A percentile compares a stretch with the other conserved stretches of the same genome.
Evolutionary conservation across 768 basidiomycete genomes (phyloP).

Genomic region (Phlebiopsis gigantea): DNA sequence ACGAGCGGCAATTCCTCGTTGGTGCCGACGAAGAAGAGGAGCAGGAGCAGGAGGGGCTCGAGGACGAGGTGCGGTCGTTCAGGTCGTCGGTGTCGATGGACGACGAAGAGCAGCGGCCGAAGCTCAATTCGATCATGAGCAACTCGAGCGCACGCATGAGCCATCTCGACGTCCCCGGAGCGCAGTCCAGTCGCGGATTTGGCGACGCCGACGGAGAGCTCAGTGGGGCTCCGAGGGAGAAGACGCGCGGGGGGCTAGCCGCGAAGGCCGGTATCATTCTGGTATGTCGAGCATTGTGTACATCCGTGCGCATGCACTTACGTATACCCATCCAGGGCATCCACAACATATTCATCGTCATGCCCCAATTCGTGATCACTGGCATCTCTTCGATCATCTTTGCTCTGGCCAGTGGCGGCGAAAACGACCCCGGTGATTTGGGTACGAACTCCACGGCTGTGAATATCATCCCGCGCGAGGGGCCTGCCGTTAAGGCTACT

Average conservation of each 20-base stretch:
- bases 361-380: conserved; percentile 92
- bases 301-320: not conserved
- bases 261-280: conserved; percentile 87
- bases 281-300: conserved; percentile 42
- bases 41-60: conserved; percentile 19
- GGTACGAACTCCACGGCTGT: conserved; percentile 1
- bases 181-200: conserved; percentile 10
- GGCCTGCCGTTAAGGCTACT: conserved; percentile 20
- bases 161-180: conserved; percentile 33
- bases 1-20: conserved; percentile 26
- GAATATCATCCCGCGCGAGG: conserved; percentile 12
- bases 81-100: conserved; percentile 24
- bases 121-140: conserved; percentile 27
- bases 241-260: conserved; percentile 40
- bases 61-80: conserved; percentile 25
- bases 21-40: conserved; percentile 23
- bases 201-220: conserved; percentile 19
- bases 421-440: conserved; percentile 37
- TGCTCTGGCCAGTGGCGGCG: conserved; percentile 52
- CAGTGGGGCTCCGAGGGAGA: conserved; percentile 16
- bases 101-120: conserved; percentile 14
- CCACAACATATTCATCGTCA: conserved; percentile 90
- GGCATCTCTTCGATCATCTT: conserved; percentile 84
- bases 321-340: conserved; percentile 59
- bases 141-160: conserved; percentile 47